phyloP scores from a whole-genome alignment of 768 basidiomycete species.

The Mycena leptocephala region DNA sequence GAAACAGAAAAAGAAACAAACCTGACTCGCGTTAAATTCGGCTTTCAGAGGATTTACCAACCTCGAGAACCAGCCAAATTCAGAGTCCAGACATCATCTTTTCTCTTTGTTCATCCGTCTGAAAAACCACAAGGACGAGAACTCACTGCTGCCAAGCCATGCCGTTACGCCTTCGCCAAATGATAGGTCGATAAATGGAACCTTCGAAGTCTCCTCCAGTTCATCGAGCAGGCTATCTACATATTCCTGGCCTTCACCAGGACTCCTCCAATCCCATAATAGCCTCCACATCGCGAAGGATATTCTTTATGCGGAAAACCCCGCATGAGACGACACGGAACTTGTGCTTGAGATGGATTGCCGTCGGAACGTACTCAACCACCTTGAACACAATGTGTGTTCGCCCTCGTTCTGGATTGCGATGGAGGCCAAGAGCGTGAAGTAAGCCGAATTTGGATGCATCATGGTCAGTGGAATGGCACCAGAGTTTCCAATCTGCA shows the following conservation, averaged over 20 bases:
- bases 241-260: conserved; percentile 41
- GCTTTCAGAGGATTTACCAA: conserved; percentile 62
- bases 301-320: conserved; percentile 43
- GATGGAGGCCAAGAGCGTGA: conserved; percentile 43
- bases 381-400: conserved; percentile 46
- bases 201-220: neutral
- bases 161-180: conserved; percentile 8
- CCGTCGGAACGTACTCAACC: conserved; percentile 40
- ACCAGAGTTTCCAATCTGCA: conserved; percentile 43
- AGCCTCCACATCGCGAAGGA: conserved; percentile 40
- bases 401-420: conserved; percentile 41
- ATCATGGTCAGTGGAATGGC: conserved; percentile 25
- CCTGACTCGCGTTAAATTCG: conserved; percentile 56
- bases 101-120: conserved; percentile 54
- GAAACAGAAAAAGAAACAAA: neutral
- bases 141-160: conserved; percentile 16
- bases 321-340: conserved; percentile 39
- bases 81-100: conserved; percentile 61
- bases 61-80: conserved; percentile 69
- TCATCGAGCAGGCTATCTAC: conserved; percentile 34
- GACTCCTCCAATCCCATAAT: conserved; percentile 30
- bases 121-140: neutral
- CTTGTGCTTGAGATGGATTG: conserved; percentile 37
- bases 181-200: conserved; percentile 3
- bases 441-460: conserved; percentile 33